These are phyloP conservation scores for Rhodocollybia butyracea DNA, from an alignment of 768 basidiomycete genomes.

Conservation along the genomic window DNA sequence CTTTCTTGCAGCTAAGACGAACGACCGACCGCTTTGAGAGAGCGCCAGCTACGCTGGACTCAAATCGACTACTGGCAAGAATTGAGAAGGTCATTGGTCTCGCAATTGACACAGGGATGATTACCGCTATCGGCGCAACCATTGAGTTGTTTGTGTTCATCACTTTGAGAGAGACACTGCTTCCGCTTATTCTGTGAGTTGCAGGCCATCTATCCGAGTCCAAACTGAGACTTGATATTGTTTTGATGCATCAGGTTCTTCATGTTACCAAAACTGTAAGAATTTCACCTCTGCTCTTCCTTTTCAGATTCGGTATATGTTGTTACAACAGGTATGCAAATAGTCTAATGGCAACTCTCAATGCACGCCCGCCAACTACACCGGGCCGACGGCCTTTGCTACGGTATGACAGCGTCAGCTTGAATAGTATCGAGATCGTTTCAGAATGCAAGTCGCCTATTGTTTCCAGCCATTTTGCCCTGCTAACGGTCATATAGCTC, in stretches of 20 bases:
- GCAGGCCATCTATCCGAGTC: background rate
- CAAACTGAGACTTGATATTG: background rate
- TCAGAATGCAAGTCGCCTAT: too few relatives aligned
- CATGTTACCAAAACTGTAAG: conserved; percentile 4
- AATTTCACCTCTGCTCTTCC: background rate
- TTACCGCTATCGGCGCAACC: conserved; percentile 13
- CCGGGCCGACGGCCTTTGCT: too few relatives aligned
- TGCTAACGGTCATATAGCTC: too few relatives aligned
- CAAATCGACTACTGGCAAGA: background rate
- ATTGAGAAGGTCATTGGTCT: conserved; percentile 10
- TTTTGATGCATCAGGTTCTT: background rate
- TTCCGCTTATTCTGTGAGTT: conserved; percentile 18
- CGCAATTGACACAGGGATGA: conserved; percentile 20
- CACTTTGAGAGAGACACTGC: conserved; percentile 11
- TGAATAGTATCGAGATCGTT: too few relatives aligned
- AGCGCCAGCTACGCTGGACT: too few relatives aligned
- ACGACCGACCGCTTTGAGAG: conserved; percentile 1
- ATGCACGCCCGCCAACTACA: conserved; percentile 1
- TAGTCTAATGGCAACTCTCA: background rate
- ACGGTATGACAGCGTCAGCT: too few relatives aligned
- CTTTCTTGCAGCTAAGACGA: background rate
- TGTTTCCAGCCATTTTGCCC: too few relatives aligned
- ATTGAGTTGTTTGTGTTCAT: conserved; percentile 17
- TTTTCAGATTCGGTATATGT: background rate
- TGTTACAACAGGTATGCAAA: conserved; percentile 1